Evolutionary conservation across 2,329 filamentous ascomycete species (phyloP).

Genomic region (Beauveria brongniartii): DNA sequence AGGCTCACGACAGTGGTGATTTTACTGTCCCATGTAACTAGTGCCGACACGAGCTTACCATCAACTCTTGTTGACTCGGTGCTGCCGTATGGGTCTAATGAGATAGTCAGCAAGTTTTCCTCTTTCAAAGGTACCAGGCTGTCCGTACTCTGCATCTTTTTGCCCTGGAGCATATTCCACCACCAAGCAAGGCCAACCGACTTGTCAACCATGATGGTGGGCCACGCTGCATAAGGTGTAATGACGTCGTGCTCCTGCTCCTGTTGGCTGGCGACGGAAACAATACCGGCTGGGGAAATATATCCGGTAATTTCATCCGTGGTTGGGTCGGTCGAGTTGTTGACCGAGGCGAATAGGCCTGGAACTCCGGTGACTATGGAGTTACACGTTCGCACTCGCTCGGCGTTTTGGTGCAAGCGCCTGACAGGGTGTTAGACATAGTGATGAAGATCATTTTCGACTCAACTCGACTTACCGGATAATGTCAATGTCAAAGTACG

Average conservation of each 20-base stretch:
- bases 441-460: too few species aligned
- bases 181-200: conserved; percentile 33
- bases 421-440: conserved; percentile 12
- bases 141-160: conserved; percentile 35
- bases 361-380: conserved; percentile 28
- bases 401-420: conserved; percentile 30
- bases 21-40: conserved; percentile 37
- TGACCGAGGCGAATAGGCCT: conserved; percentile 34
- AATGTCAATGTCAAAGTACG: conserved; percentile 33
- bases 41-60: conserved; percentile 29
- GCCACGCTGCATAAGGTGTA: conserved; percentile 32
- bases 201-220: conserved; percentile 29
- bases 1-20: conserved; percentile 31
- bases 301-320: conserved; percentile 30
- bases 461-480: conserved; percentile 21
- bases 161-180: conserved; percentile 32
- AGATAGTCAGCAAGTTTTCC: neutral
- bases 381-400: conserved; percentile 34
- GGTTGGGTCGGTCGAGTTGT: conserved; percentile 31
- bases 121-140: neutral
- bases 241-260: conserved; percentile 33
- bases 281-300: conserved; percentile 33
- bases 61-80: conserved; percentile 32
- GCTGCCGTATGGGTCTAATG: conserved; percentile 30
- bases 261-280: conserved; percentile 30